phyloP scores from a whole-genome alignment of 768 basidiomycete genomes.

The Fistulinella prunicolor region DNA sequence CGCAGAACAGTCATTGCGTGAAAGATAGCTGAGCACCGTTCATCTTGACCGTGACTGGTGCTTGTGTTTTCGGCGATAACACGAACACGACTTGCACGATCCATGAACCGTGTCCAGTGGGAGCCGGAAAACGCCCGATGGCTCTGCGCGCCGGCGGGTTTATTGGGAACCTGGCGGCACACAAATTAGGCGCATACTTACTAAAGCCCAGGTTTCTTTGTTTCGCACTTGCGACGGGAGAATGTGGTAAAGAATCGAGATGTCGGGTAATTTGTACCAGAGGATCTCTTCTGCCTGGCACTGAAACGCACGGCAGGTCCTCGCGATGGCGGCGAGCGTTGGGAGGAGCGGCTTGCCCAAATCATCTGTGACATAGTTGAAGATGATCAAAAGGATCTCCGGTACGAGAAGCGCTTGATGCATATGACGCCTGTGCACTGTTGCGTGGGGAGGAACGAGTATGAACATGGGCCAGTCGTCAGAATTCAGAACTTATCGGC shows the following conservation, averaged over 20 bases:
- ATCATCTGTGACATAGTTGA: constrained; percentile 16
- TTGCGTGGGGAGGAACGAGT: constrained; percentile 2
- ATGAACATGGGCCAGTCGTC: background rate
- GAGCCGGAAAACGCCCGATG: constrained; percentile 17
- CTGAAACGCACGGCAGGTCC: constrained; percentile 25
- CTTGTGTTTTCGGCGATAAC: constrained; percentile 8
- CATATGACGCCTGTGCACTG: constrained; percentile 6
- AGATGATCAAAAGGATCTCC: constrained; percentile 23
- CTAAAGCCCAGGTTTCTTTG: constrained; percentile 21
- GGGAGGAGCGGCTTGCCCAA: constrained; percentile 12
- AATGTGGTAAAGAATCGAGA: constrained; percentile 12
- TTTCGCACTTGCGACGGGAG: constrained; percentile 17
- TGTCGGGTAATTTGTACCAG: constrained; percentile 16
- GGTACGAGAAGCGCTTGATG: constrained; percentile 18
- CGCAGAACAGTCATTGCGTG: constrained; percentile 16
- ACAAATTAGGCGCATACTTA: constrained; percentile 6
- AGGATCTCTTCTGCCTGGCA: constrained; percentile 19
- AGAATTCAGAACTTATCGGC: background rate
- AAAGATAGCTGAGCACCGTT: constrained; percentile 5
- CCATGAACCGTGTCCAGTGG: constrained; percentile 19
- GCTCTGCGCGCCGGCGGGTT: constrained; percentile 6
- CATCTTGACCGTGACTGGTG: background rate
- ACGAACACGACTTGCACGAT: constrained; percentile 16
- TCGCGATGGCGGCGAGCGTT: constrained; percentile 26
- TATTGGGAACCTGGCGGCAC: background rate